Conservation (phyloP, 2,329 filamentous ascomycete genomes). For the Xylaria sp. region DNA sequence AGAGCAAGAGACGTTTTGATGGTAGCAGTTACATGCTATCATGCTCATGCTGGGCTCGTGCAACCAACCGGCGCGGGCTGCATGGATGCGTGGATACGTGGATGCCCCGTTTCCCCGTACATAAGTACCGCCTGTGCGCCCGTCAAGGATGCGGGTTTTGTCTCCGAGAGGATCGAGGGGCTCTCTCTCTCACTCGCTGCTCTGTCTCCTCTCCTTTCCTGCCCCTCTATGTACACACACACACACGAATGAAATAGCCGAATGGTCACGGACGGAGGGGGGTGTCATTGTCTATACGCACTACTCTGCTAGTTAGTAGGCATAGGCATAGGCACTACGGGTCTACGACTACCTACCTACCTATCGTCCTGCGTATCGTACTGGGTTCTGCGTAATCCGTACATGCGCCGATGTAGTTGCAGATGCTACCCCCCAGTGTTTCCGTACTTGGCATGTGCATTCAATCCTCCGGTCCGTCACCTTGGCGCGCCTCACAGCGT, state of each 20-base stretch:
- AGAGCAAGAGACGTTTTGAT: no score
- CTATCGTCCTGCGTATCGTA: no score
- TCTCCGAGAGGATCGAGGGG: neutral
- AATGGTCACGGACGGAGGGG: neutral
- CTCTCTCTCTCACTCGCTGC: neutral
- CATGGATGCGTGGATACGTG: constrained; percentile 16
- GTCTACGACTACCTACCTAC: no score
- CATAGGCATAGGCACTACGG: neutral
- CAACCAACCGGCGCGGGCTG: constrained; percentile 9
- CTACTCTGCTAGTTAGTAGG: neutral
- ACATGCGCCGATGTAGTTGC: neutral
- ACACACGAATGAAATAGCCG: neutral
- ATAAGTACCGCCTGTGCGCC: constrained; percentile 14
- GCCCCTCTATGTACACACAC: neutral
- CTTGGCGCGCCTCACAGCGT: constrained; percentile 12
- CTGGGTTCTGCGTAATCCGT: no score
- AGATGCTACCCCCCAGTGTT: constrained; percentile 2
- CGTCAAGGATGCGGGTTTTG: neutral
- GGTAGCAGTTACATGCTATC: neutral
- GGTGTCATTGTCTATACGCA: neutral
- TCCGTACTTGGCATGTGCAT: constrained; percentile 14
- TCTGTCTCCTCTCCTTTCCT: neutral
- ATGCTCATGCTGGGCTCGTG: neutral
- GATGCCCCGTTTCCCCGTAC: constrained; percentile 6
- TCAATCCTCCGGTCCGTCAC: constrained; percentile 9